Conservation (phyloP, 2,329 filamentous ascomycete species). For the Hymenoscyphus fraxineus region DNA sequence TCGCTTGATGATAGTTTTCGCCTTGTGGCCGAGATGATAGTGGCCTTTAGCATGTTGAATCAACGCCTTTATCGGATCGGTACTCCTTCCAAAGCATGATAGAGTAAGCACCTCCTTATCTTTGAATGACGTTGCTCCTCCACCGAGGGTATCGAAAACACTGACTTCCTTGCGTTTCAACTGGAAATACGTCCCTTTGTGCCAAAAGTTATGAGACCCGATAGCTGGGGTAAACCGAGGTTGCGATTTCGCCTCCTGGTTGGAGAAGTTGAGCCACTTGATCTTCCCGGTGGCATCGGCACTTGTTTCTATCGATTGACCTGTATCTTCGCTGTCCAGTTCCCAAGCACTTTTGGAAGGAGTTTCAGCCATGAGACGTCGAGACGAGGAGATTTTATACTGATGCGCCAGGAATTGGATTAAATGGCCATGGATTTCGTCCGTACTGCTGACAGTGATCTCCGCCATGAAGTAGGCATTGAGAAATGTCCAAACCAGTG, state of each 20-base stretch:
- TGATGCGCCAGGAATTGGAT: conserved; percentile 57
- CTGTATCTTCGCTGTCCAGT: conserved; percentile 40
- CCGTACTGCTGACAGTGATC: conserved; percentile 51
- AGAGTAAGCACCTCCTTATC: conserved; percentile 57
- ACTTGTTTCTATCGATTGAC: conserved; percentile 42
- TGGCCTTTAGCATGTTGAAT: conserved; percentile 53
- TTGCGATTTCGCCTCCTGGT: conserved; percentile 49
- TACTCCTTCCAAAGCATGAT: conserved; percentile 59
- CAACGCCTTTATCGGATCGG: conserved; percentile 57
- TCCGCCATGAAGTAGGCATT: conserved; percentile 47
- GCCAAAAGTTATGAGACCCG: conserved; percentile 67
- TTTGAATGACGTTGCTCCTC: conserved; percentile 39
- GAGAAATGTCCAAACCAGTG: conserved; percentile 38
- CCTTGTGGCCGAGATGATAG: conserved; percentile 54
- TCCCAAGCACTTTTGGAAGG: conserved; percentile 53
- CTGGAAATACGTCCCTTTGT: conserved; percentile 53
- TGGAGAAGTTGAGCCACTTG: conserved; percentile 56
- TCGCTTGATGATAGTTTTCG: conserved; percentile 63
- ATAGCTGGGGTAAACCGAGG: conserved; percentile 63
- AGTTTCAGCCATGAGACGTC: conserved; percentile 53
- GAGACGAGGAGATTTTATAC: conserved; percentile 48
- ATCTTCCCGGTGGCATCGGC: conserved; percentile 38
- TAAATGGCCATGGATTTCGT: conserved; percentile 56
- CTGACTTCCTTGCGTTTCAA: conserved; percentile 51
- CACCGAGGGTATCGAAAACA: conserved; percentile 46